A percentile compares a stretch with the other conserved stretches of the same genome.
Conservation (phyloP, 768 basidiomycete genomes). For the Mrakia hoshinonis region DNA sequence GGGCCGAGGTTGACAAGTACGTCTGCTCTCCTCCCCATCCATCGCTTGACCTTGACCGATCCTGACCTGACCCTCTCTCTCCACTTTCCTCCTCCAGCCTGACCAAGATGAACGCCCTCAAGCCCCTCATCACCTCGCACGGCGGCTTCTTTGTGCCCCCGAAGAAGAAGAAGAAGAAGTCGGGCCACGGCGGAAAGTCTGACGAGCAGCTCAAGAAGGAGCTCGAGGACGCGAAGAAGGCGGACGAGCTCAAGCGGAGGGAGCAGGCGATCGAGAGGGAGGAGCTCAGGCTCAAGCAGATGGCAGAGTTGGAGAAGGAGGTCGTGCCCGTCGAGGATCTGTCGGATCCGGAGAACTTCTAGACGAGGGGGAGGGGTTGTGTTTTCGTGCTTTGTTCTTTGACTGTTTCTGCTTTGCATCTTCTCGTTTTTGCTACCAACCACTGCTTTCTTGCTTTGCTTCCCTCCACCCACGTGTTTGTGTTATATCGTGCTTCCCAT, state of each 20-base stretch:
- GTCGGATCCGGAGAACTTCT: neutral
- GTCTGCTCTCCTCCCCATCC: neutral
- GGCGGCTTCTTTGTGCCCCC: slow-evolving; percentile 17
- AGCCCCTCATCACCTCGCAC: neutral
- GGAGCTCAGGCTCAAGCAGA: neutral
- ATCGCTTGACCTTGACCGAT: neutral
- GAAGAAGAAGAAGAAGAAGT: slow-evolving; percentile 23
- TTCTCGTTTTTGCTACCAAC: neutral
- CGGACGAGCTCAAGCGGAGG: slow-evolving; percentile 10
- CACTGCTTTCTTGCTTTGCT: neutral
- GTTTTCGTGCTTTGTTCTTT: too few species aligned
- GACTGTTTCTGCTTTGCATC: neutral
- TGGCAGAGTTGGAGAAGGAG: neutral
- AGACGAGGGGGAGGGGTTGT: neutral
- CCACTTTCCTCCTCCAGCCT: neutral
- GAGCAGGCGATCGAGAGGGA: neutral
- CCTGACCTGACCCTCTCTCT: neutral
- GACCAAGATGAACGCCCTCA: neutral
- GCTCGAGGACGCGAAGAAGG: slow-evolving; percentile 11
- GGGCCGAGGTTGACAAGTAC: slow-evolving; percentile 18
- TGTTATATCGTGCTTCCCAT: too few species aligned
- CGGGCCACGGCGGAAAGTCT: slow-evolving; percentile 15
- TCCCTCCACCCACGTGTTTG: too few species aligned
- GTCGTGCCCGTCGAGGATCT: slow-evolving; percentile 1
- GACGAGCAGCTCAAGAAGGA: slow-evolving; percentile 1